phyloP scores from a whole-genome alignment of 495 filamentous ascomycete species.

The Daldinia grandis region DNA sequence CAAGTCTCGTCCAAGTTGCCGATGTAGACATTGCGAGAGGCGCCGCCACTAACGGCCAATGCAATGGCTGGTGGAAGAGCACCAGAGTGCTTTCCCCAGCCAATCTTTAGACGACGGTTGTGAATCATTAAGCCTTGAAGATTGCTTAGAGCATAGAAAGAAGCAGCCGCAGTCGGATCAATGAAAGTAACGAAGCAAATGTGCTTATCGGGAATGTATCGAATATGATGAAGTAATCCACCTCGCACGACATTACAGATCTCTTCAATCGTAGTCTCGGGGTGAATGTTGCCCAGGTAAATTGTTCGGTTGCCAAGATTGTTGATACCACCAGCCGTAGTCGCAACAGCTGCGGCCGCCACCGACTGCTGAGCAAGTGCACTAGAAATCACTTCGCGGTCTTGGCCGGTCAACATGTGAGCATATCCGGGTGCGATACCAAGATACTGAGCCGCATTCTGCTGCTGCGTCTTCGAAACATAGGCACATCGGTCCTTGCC shows the following conservation, averaged over 20 bases:
- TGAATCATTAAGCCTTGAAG: conserved; percentile 99
- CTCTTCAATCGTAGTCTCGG: conserved; percentile 97
- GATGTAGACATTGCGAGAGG: conserved; percentile 96
- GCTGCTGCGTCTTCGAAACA: conserved; percentile 98
- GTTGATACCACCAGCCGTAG: conserved; percentile 93
- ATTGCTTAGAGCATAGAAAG: conserved; percentile 97
- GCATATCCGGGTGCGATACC: conserved; percentile 98
- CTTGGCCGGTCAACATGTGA: conserved; percentile 92
- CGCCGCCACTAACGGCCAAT: conserved; percentile 92
- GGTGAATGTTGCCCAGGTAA: conserved; percentile 98
- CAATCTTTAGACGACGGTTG: conserved; percentile 96
- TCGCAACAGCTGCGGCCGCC: conserved; percentile 94
- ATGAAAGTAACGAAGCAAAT: conserved; percentile 99
- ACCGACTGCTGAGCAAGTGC: conserved; percentile 97
- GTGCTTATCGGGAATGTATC: conserved; percentile 99
- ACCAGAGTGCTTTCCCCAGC: conserved; percentile 99
- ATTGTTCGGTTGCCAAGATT: conserved; percentile 98
- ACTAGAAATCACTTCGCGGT: conserved; percentile 94
- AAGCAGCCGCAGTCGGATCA: conserved; percentile 96
- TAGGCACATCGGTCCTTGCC: conserved; percentile 98
- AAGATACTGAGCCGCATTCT: conserved; percentile 97
- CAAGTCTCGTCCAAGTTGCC: conserved; percentile 97
- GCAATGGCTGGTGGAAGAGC: conserved; percentile 97
- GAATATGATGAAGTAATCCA: conserved; percentile 93
- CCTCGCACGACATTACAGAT: conserved; percentile 97